Conservation (phyloP, 768 basidiomycete species). For the Rhodocollybia butyracea region DNA sequence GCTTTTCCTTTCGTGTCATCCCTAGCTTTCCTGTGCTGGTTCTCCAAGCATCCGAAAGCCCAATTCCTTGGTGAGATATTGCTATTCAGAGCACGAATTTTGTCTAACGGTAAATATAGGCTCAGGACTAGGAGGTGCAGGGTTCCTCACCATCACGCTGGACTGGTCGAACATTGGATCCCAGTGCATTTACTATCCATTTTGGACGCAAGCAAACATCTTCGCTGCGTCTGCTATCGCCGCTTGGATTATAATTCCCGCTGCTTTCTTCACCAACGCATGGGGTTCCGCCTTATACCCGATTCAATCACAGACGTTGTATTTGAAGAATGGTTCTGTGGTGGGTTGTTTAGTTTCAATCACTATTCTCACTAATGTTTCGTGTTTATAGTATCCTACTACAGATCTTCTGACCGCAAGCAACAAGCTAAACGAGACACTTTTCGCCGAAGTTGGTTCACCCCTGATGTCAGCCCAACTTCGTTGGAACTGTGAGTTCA, state of each 20-base stretch:
- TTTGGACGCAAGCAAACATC: conserved; percentile 21
- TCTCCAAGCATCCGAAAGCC: conserved; percentile 19
- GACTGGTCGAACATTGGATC: conserved; percentile 24
- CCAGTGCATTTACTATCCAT: conserved; percentile 19
- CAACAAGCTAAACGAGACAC: conserved; percentile 15
- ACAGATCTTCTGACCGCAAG: conserved; percentile 16
- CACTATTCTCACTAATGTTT: not conserved
- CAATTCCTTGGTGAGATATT: conserved; percentile 10
- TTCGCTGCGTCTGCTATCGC: conserved; percentile 18
- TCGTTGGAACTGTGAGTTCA: conserved; percentile 17
- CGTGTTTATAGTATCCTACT: conserved; percentile 15
- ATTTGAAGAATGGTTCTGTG: conserved; percentile 13
- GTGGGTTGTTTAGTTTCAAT: not conserved
- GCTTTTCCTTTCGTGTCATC: conserved; percentile 24
- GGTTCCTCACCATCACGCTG: conserved; percentile 19
- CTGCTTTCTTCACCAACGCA: conserved; percentile 17
- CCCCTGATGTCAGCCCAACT: conserved; percentile 23
- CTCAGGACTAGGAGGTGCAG: conserved; percentile 19
- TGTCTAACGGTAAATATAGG: conserved; percentile 15
- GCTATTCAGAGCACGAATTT: not conserved
- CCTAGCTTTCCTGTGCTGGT: conserved; percentile 23
- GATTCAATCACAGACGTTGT: conserved; percentile 17
- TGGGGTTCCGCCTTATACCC: conserved; percentile 20
- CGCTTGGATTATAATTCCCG: conserved; percentile 21
- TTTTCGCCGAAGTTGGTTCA: conserved; percentile 15